Conservation (phyloP, 2,329 filamentous ascomycete genomes). For the Periconia digitata region DNA sequence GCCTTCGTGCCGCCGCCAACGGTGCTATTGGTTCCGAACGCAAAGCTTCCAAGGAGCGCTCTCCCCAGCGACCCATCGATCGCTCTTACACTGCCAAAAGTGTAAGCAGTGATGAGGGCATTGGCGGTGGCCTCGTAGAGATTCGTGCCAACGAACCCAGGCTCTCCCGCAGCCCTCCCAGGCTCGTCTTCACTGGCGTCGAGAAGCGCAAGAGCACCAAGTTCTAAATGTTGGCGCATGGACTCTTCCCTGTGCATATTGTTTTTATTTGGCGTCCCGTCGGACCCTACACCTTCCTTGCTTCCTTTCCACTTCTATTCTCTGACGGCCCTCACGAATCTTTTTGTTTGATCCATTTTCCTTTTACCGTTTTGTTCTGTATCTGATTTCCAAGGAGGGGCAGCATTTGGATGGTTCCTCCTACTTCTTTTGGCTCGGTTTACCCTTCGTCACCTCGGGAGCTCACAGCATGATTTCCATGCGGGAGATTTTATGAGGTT, state of each 20-base stretch:
- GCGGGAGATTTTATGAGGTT: slow-evolving; percentile 18
- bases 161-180: slow-evolving; percentile 73
- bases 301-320: not conserved
- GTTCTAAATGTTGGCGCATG: slow-evolving; percentile 47
- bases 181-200: slow-evolving; percentile 83
- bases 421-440: slow-evolving; percentile 16
- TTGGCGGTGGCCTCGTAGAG: slow-evolving; percentile 58
- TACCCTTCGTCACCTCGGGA: slow-evolving; percentile 32
- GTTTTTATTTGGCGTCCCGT: slow-evolving; percentile 25
- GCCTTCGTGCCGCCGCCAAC: slow-evolving; percentile 74
- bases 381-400: slow-evolving; percentile 17
- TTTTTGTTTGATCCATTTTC: slow-evolving; percentile 22
- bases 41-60: slow-evolving; percentile 55
- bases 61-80: slow-evolving; percentile 36
- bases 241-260: slow-evolving; percentile 40
- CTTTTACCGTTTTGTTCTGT: slow-evolving; percentile 15
- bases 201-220: slow-evolving; percentile 84
- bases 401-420: slow-evolving; percentile 7
- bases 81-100: slow-evolving; percentile 62
- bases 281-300: slow-evolving; percentile 22
- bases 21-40: slow-evolving; percentile 88
- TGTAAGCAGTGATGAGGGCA: slow-evolving; percentile 64
- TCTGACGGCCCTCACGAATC: slow-evolving; percentile 42
- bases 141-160: slow-evolving; percentile 57
- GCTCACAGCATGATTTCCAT: slow-evolving; percentile 13